These are phyloP conservation scores for Flaveria sonorensis DNA, from an alignment of 129 eudicot species.

Conservation along the genomic window DNA sequence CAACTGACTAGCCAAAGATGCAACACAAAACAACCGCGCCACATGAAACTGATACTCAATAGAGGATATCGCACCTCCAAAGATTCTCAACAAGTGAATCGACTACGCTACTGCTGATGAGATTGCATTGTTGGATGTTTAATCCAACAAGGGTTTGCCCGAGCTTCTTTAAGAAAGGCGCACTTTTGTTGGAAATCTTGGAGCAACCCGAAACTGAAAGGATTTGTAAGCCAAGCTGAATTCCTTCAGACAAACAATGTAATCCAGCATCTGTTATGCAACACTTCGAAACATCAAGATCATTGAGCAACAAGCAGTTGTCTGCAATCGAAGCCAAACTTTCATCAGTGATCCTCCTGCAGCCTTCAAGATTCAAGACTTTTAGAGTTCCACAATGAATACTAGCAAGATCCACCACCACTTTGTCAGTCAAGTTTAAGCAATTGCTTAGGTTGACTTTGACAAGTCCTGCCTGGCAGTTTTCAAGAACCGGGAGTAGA, in stretches of 20 bases:
- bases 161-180: slow-evolving; percentile 51
- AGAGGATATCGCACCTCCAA: slow-evolving; percentile 92
- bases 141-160: slow-evolving; percentile 72
- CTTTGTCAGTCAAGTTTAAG: slow-evolving; percentile 60
- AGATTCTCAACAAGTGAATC: slow-evolving; percentile 63
- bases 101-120: slow-evolving; percentile 60
- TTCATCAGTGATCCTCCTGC: slow-evolving; percentile 69
- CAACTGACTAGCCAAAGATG: slow-evolving; percentile 43
- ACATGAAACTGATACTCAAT: slow-evolving; percentile 30
- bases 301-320: slow-evolving; percentile 58
- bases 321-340: slow-evolving; percentile 60
- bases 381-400: slow-evolving; percentile 75
- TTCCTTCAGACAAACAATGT: slow-evolving; percentile 53
- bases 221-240: slow-evolving; percentile 53
- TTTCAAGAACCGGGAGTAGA: slow-evolving; percentile 59
- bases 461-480: slow-evolving; percentile 58
- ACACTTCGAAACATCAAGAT: slow-evolving; percentile 86
- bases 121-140: slow-evolving; percentile 81
- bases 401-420: slow-evolving; percentile 50
- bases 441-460: slow-evolving; percentile 73
- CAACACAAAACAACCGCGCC: slow-evolving; percentile 53
- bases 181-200: slow-evolving; percentile 66
- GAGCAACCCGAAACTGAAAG: slow-evolving; percentile 86
- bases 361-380: slow-evolving; percentile 77
- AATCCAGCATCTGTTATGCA: slow-evolving; percentile 70